Evolutionary conservation across 148 eudicot genomes (phyloP).

Genomic region (Salicornia ramosissima): DNA sequence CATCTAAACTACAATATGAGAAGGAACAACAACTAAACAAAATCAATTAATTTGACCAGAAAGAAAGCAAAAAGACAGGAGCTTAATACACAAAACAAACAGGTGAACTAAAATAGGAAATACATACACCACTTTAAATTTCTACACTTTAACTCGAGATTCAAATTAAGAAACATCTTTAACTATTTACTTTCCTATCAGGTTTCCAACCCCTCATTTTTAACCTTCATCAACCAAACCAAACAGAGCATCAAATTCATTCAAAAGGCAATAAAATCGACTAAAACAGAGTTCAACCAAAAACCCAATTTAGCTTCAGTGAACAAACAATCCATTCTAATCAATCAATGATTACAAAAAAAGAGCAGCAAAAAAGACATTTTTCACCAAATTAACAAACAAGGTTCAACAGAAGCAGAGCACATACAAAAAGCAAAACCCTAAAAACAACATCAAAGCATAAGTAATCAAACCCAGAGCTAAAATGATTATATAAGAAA

Average conservation of each 20-base stretch:
- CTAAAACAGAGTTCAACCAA: slow-evolving; percentile 14
- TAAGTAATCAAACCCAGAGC: slow-evolving; percentile 15
- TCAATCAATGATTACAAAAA: slow-evolving; percentile 10
- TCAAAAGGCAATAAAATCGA: slow-evolving; percentile 4
- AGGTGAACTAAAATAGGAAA: background rate
- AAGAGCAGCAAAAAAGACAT: slow-evolving; percentile 9
- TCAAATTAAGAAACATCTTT: background rate
- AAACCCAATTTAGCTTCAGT: slow-evolving; percentile 4
- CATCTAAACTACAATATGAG: background rate
- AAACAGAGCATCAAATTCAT: slow-evolving; percentile 23
- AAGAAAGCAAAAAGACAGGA: background rate
- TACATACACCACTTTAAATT: background rate
- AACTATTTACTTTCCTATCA: slow-evolving; percentile 3
- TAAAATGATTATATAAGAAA: background rate
- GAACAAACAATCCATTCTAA: slow-evolving; percentile 16
- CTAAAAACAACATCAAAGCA: slow-evolving; percentile 14
- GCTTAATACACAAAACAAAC: background rate
- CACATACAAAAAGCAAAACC: slow-evolving; percentile 18
- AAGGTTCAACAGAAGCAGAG: slow-evolving; percentile 27
- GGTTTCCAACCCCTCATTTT: background rate
- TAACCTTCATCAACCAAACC: slow-evolving; percentile 12
- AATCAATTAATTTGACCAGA: background rate
- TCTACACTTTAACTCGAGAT: background rate
- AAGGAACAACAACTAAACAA: background rate
- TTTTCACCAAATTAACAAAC: background rate